Conservation (phyloP, 208 protist species). For the Porcisia hertigi region DNA sequence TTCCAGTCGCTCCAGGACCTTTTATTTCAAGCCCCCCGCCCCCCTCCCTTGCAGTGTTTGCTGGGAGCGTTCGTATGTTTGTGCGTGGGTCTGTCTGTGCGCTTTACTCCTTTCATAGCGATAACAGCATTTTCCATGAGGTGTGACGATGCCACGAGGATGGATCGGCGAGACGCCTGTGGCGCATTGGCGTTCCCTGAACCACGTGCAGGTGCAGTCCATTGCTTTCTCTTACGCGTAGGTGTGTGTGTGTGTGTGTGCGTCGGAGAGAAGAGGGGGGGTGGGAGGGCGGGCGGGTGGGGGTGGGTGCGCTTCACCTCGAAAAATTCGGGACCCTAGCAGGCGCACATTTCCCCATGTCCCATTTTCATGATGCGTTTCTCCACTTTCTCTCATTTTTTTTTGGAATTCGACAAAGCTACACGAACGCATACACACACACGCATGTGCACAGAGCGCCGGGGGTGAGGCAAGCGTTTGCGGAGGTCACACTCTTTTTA, state of each 20-base stretch:
- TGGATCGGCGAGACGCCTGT: neutral
- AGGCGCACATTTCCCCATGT: neutral
- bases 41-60: neutral
- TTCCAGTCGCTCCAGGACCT: neutral
- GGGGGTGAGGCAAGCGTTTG: neutral
- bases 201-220: neutral
- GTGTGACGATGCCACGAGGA: neutral
- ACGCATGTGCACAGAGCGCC: neutral
- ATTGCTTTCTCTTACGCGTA: neutral
- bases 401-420: neutral
- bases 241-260: neutral
- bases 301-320: neutral
- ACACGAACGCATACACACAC: conserved; percentile 2
- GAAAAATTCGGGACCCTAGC: neutral
- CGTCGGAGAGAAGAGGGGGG: neutral
- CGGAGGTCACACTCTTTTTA: neutral
- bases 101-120: neutral
- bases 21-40: neutral
- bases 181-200: neutral
- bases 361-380: neutral
- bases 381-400: neutral
- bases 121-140: neutral
- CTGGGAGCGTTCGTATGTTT: neutral
- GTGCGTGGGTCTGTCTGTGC: neutral
- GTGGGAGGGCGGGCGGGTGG: neutral